These are phyloP conservation scores for Xylariaceae sp. DNA, from an alignment of 2,329 filamentous ascomycete species.

Conservation along the genomic window DNA sequence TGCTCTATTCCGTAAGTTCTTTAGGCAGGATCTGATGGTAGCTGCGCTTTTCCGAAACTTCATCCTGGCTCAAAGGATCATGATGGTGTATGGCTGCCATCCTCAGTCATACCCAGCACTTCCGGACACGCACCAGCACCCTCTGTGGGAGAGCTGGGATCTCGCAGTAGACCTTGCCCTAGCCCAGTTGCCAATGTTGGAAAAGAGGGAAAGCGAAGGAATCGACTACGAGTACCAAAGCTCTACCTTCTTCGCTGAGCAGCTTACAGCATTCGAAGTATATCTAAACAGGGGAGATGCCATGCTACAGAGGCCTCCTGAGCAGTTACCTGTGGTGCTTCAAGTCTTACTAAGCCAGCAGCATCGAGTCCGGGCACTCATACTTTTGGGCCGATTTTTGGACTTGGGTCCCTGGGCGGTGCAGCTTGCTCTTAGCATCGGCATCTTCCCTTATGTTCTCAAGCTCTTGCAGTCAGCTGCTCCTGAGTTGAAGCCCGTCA, in stretches of 20 bases:
- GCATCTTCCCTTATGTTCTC: conserved; percentile 98
- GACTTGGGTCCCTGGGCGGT: conserved; percentile 97
- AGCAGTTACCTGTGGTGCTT: conserved; percentile 92
- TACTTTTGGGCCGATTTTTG: conserved; percentile 87
- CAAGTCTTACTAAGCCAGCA: conserved; percentile 96
- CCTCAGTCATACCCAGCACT: conserved; percentile 87
- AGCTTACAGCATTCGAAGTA: conserved; percentile 94
- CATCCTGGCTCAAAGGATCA: conserved; percentile 87
- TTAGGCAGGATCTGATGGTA: conserved; percentile 98
- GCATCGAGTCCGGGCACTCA: conserved; percentile 83
- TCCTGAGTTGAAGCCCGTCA: conserved; percentile 90
- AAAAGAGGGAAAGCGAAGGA: conserved; percentile 69
- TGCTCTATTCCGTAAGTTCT: conserved; percentile 91
- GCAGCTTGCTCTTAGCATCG: conserved; percentile 94
- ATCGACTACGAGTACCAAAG: conserved; percentile 88
- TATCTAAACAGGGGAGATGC: conserved; percentile 80
- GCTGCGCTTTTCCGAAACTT: conserved; percentile 96
- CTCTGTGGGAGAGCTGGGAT: conserved; percentile 97
- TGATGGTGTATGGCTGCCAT: conserved; percentile 94
- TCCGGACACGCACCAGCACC: conserved; percentile 93
- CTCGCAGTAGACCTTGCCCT: conserved; percentile 93
- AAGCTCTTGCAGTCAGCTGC: conserved; percentile 95
- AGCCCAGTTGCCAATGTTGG: conserved; percentile 80
- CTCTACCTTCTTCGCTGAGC: conserved; percentile 94
- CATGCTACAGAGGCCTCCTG: conserved; percentile 79